Evolutionary conservation across 768 basidiomycete genomes (phyloP).

Genomic region (Rhodotorula diobovata): DNA sequence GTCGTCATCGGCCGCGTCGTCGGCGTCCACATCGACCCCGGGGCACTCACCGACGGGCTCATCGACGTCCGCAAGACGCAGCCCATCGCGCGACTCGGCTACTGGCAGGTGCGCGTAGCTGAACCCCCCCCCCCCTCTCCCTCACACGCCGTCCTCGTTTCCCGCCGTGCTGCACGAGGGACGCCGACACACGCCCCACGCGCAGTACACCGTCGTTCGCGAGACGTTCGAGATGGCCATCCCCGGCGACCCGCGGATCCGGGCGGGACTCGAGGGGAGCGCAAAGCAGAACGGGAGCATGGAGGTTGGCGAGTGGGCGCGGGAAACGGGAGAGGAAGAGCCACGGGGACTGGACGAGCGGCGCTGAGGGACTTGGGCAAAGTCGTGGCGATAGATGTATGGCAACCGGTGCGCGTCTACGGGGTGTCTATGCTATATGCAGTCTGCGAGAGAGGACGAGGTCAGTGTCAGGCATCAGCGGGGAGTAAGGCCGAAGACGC

Average conservation of each 20-base stretch:
- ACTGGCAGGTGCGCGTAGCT: conserved; percentile 16
- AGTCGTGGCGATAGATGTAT: too few relatives aligned
- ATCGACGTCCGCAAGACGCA: conserved; percentile 9
- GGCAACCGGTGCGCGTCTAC: too few relatives aligned
- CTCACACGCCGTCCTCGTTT: too few relatives aligned
- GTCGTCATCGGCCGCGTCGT: conserved; percentile 11
- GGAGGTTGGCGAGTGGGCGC: neutral
- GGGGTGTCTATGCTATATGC: neutral
- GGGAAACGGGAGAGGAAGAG: neutral
- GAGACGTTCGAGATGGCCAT: conserved; percentile 5
- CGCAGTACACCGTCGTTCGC: neutral
- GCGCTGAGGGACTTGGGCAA: neutral
- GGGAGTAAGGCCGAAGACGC: neutral
- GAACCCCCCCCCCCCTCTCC: neutral
- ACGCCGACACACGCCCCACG: too few relatives aligned
- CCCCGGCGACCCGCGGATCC: neutral
- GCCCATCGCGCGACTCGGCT: conserved; percentile 10
- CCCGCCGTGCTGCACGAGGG: neutral
- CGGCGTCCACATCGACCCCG: conserved; percentile 9
- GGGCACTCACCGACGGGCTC: conserved; percentile 4
- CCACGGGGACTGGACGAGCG: neutral
- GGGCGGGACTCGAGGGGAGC: neutral
- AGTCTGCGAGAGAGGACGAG: neutral
- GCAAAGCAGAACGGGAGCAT: neutral
- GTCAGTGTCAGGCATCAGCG: neutral